Evolutionary conservation across 208 protist species (phyloP), one percentile per base, ranked within the genome.

Genomic region (Leishmania martiniquensis): DNA sequence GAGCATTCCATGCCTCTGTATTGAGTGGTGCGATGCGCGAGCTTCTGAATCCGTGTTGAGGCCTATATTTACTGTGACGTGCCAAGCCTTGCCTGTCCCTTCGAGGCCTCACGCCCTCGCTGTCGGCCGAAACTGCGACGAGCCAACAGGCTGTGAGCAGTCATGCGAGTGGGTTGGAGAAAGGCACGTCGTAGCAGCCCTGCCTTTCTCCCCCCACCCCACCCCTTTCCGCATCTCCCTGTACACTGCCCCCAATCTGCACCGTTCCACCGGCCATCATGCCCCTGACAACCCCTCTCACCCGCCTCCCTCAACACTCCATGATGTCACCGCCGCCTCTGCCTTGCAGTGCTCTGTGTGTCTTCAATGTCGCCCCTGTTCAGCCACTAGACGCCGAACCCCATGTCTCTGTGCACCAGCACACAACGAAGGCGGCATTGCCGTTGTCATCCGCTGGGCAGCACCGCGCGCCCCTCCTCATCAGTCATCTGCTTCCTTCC

Each of bases 401-500:
- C 25, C 22, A n/a, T n/a, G n/a, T n/a, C n/a, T n/a, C n/a, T n/a
- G n/a, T n/a, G n/a, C n/a, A n/a, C n/a, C n/a, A n/a, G n/a, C n/a
- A n/a, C n/a, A n/a, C n/a, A n/a, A n/a, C 63, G 9, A 34, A n/a
- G 22, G 63, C 20, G 10, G 20, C n/a, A 34, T 25, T n/a, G 5
- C 3, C 39, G 15, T 20, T 29, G 22, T 49, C 39, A 6, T 66
- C 10, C 1, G 17, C 39, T 49, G 6, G 37, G 2, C 7, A 4
- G 17, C 63, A 9, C 63, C 32, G 15, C 10, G 39, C 39, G 34
- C 32, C 22, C 37, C 1, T 49, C 59, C 63, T 73, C 39, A 44
- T 2, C 55, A 12, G 20, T 75, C 39, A 17, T 20, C 63, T 70
- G 17, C 57, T 75, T 37, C n/a, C n/a, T n/a, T 54, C 72, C 71